phyloP scores from a whole-genome alignment of 2,329 filamentous ascomycete species.

The Bipolaris victoriae region DNA sequence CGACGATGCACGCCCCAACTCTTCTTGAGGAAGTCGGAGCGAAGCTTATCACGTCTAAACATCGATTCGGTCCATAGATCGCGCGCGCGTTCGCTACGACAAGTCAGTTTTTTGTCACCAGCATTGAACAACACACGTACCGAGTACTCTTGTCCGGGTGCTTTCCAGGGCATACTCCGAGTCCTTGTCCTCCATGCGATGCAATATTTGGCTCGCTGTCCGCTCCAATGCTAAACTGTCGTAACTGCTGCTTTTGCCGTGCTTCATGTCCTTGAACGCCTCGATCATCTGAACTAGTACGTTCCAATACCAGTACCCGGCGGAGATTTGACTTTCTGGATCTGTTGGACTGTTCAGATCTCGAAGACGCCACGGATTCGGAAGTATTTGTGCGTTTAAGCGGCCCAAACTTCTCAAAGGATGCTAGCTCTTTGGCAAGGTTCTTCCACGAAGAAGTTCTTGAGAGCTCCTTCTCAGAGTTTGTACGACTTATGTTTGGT shows the following conservation, averaged over 20 bases:
- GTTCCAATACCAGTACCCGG: constrained; percentile 17
- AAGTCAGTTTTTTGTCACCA: neutral
- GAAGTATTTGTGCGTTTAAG: constrained; percentile 14
- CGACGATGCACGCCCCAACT: constrained; percentile 46
- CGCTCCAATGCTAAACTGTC: constrained; percentile 38
- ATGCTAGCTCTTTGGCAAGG: constrained; percentile 1
- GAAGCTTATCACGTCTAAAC: constrained; percentile 47
- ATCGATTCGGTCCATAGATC: constrained; percentile 45
- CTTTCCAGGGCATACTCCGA: constrained; percentile 44
- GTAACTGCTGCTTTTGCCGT: constrained; percentile 39
- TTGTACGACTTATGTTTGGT: constrained; percentile 18
- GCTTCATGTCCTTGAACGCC: constrained; percentile 44
- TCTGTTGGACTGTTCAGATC: constrained; percentile 10
- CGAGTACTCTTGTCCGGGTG: constrained; percentile 41
- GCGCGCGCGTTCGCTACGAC: constrained; percentile 41
- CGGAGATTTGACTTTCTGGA: constrained; percentile 14
- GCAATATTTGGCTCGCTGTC: constrained; percentile 40
- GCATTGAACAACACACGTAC: constrained; percentile 17
- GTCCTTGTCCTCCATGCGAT: constrained; percentile 44
- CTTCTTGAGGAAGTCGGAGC: constrained; percentile 41
- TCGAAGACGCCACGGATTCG: constrained; percentile 11
- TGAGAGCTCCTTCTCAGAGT: constrained; percentile 15
- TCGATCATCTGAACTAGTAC: constrained; percentile 39
- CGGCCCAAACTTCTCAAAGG: constrained; percentile 14
- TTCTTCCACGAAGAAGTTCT: constrained; percentile 6